Base-by-base conservation (phyloP, 768 basidiomycete genomes). In the Pisolithus microcarpus region DNA sequence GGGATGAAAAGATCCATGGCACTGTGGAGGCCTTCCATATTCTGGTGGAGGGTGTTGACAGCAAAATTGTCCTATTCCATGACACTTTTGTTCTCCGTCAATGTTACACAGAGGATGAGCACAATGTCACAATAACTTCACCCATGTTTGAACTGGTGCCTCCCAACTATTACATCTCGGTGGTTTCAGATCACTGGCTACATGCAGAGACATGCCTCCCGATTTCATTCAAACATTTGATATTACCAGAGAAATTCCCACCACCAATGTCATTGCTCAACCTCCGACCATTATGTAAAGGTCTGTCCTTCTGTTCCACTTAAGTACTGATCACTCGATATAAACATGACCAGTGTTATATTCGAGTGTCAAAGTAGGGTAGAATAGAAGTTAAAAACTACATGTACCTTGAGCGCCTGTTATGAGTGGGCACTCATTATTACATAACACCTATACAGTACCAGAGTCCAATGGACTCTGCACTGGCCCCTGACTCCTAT, bases 91-190 rank as follows among this genome's bases (percentile, higher is more conserved):
- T 95, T 46, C 84, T 99, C 26, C 86, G 91, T 4, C 88, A 96
- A 60, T 84, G 85, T 2, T 97, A 94, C 56, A 87, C 90, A 1
- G 88, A 90, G 58, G 88, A 91, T 53, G 94, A 97, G 58, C 96
- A 98, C 69, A 92, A 82, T 56, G 82, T 99, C 46, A 93, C 93
- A 0, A 78, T 99, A 55, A 96, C 91, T 0, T 91, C 97, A 2
- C 92, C 93, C 0, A 95, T 99, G 81, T 91, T 87, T 60, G 95
- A 98, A 61, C 95, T 96, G 0, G 86, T 96, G 13, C 95, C 95
- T 18, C 96, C 96, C 1, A 98, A 98, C 66, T 98, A 98, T 73
- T 98, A 91, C 67, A 92, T 99, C 63, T 91, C 90, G 7, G 74
- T 98, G 51, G 80, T 95, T 53, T 95, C 94, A 3, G 95, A 99